A percentile compares a stretch with the other conserved stretches of the same genome.
Evolutionary conservation across 2,329 filamentous ascomycete species (phyloP).

Genomic region (Aspergillus niger): DNA sequence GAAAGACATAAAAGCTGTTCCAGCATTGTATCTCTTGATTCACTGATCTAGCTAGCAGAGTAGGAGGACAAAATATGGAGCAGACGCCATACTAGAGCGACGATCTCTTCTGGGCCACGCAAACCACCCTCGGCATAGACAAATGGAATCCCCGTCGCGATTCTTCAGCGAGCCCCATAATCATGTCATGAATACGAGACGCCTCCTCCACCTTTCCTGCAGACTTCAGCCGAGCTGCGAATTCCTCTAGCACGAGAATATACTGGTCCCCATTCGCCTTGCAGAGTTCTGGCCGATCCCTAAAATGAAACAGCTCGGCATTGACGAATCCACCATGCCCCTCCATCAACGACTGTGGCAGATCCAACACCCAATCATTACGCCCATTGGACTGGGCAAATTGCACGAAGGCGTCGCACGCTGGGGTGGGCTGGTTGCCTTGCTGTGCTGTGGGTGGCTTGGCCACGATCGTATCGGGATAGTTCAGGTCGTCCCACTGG

Average conservation of each 20-base stretch:
- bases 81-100: too few species aligned
- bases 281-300: neutral
- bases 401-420: neutral
- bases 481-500: slow-evolving; percentile 9
- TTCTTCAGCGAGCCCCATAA: neutral
- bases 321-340: neutral
- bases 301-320: neutral
- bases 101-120: neutral
- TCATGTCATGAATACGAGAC: neutral
- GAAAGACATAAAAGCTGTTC: too few species aligned
- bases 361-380: slow-evolving; percentile 2
- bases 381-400: neutral
- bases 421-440: neutral
- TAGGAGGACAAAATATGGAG: too few species aligned
- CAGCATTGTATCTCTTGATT: too few species aligned
- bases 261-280: slow-evolving; percentile 7
- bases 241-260: slow-evolving; percentile 4
- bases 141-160: neutral
- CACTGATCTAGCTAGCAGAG: too few species aligned
- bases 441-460: neutral
- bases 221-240: neutral
- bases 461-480: neutral
- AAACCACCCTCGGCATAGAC: slow-evolving; percentile 3
- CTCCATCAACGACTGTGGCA: neutral
- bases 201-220: neutral